Base-by-base conservation (phyloP, 257 asterid species). In the Solanum infundibuliforme region DNA sequence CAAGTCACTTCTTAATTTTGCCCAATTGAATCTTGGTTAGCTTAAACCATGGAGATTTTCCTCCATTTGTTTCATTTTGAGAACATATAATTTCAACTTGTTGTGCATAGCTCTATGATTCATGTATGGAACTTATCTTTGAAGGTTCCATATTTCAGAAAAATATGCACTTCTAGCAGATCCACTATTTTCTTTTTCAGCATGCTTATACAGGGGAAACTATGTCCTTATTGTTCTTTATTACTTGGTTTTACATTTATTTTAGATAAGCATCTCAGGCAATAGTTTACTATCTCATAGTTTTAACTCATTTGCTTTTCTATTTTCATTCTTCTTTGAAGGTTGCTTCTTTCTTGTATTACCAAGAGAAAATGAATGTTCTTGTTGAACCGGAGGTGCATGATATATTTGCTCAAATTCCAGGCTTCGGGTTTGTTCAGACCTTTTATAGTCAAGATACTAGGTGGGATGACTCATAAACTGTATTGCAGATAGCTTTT, bases 341-440 rank as follows among this genome's bases (percentile, higher is more conserved):
- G 99, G 98, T 93, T 89, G 99, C 99, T 84, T 89, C 96, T 90
- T 97, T 95, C 95, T 93, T 97, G 89, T 90, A 96, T 90, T 88
- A 96, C 92, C 94, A 96, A 93, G 99, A 97, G 94, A 91, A 94
- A 90, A 96, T 96, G 99, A 95, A 94, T 90, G 92, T 97, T 88
- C 98, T 97, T 85, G 99, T 97, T 84, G 99, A 97, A 91, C 99
- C 99, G 32, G 99, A 97, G 93, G 96, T 96, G 79, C 99, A 97
- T 90, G 98, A 97, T 88, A 92, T 95, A 79, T 95, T 97, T 89
- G 98, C 99, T 38, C 92, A 98, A 90, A 95, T 94, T 88, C 98
- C 99, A 16, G 99, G 99, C 66, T 97, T 96, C 88, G 99, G 98
- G 58, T 97, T 97, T 90, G 98, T 97, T 72, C 99, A 96, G 91